Evolutionary conservation across 345 rosid species (phyloP).

Genomic region (Eucalyptus fibrosa): DNA sequence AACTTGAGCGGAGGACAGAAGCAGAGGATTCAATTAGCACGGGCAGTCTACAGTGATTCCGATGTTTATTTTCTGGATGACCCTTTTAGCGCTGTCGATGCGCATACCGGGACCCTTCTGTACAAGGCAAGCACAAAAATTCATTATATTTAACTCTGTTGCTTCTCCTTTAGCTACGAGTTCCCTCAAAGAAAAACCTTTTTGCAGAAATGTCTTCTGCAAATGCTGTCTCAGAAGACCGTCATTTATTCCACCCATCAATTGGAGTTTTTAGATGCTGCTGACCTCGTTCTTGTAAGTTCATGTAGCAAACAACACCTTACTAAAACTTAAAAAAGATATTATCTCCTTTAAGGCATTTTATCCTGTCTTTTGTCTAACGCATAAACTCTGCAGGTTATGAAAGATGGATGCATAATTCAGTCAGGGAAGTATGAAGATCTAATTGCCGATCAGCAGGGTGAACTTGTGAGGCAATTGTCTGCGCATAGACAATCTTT

Average conservation of each 20-base stretch:
- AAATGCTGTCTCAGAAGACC: conserved; percentile 38
- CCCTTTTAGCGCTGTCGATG: conserved; percentile 24
- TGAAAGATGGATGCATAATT: conserved; percentile 48
- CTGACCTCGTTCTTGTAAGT: conserved; percentile 53
- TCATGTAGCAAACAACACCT: not conserved
- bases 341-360: not conserved
- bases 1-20: conserved; percentile 53
- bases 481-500: conserved; percentile 52
- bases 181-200: not conserved
- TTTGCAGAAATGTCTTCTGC: conserved; percentile 46
- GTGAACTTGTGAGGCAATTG: conserved; percentile 63
- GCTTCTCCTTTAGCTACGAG: not conserved
- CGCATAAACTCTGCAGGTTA: conserved; percentile 18
- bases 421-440: conserved; percentile 57
- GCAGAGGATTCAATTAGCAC: conserved; percentile 20
- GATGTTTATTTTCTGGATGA: conserved; percentile 22
- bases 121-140: conserved; percentile 8
- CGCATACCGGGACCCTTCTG: conserved; percentile 15
- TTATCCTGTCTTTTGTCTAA: not conserved
- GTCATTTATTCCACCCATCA: conserved; percentile 61
- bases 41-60: conserved; percentile 13
- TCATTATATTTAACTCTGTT: not conserved
- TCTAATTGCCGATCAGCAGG: conserved; percentile 24
- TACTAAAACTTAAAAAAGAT: not conserved
- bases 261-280: conserved; percentile 44